Base-by-base conservation (phyloP, 306 rosid species). In the Dicorynia guianensis region DNA sequence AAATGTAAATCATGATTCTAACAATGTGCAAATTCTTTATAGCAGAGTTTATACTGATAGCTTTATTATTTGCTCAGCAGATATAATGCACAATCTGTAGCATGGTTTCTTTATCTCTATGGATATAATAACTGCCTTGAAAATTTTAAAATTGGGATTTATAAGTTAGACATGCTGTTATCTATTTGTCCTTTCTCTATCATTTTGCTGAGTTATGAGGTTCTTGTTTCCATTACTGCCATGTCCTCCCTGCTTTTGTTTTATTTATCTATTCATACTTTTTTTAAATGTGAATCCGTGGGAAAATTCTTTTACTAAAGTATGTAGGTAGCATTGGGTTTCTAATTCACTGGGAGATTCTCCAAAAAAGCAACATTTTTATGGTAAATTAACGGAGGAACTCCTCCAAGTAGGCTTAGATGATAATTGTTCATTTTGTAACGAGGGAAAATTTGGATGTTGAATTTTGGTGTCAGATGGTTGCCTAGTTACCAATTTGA, bases 1-100 rank as follows among this genome's bases (percentile, higher is more conserved):
- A 67, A 34, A 49, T 35, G 8, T 54, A 73, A 77, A 50, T n/a
- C 38, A 53, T 44, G 33, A 61, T 42, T 72, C 11, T 52, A 39
- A 30, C 67, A 64, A n/a, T 25, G 61, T 13, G 15, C 73, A 19
- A 34, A 52, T 38, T 69, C 49, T 65, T 46, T 53, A 18, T 47
- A 38, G 8, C 44, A 33, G 76, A 59, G 47, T 53, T 25, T 33
- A 10, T 48, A 60, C 66, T 18, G 20, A 17, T 18, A 17, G 33
- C 8, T 69, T 67, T 20, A 33, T 33, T 7, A 5, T 67, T n/a
- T 48, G 20, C 72, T 67, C 2, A 36, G 15, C 11, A 33, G n/a
- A 67, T 67, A 9, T 47, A 12, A 30, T 7, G 30, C 30, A 30
- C 11, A 33, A 8, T 25, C 7, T 6, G 39, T 33, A 30, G 18